Conservation (phyloP, 352 stramenopile species). For the Thraustotheca clavata region DNA sequence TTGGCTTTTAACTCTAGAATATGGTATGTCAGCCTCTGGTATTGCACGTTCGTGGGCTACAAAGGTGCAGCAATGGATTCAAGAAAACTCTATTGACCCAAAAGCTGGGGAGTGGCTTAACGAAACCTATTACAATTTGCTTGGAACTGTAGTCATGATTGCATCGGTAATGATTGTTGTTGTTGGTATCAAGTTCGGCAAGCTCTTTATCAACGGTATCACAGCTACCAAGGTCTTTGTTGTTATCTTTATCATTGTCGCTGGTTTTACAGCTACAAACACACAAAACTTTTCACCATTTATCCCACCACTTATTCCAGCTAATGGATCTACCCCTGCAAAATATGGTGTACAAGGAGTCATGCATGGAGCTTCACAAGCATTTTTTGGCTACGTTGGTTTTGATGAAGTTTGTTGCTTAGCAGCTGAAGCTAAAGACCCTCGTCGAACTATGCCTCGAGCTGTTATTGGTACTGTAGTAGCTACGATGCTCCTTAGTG, state of each 20-base stretch:
- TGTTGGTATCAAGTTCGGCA: conserved; percentile 39
- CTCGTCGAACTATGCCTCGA: conserved; percentile 36
- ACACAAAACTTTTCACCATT: conserved; percentile 47
- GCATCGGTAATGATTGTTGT: conserved; percentile 29
- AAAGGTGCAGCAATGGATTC: conserved; percentile 40
- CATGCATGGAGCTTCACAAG: conserved; percentile 42
- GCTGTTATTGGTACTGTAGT: conserved; percentile 47
- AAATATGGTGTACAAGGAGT: conserved; percentile 31
- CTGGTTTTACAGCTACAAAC: conserved; percentile 42
- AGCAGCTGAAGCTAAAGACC: conserved; percentile 30
- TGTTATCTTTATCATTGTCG: conserved; percentile 58
- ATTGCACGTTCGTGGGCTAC: conserved; percentile 66
- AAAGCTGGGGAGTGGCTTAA: conserved; percentile 12
- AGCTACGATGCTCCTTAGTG: conserved; percentile 26
- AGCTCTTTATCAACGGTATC: conserved; percentile 41
- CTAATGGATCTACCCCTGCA: background rate
- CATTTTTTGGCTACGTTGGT: conserved; percentile 81
- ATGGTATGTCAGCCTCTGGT: conserved; percentile 45
- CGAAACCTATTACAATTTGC: conserved; percentile 23
- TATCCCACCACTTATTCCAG: conserved; percentile 22
- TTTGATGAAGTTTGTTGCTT: conserved; percentile 80
- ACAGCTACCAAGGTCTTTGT: conserved; percentile 35
- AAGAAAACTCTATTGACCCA: background rate
- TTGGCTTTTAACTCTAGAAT: conserved; percentile 52
- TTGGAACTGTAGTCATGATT: conserved; percentile 31